These are phyloP conservation scores for Edhazardia aedis DNA, from an alignment of 371 early-diverging fungal genomes.

Conservation along the genomic window DNA sequence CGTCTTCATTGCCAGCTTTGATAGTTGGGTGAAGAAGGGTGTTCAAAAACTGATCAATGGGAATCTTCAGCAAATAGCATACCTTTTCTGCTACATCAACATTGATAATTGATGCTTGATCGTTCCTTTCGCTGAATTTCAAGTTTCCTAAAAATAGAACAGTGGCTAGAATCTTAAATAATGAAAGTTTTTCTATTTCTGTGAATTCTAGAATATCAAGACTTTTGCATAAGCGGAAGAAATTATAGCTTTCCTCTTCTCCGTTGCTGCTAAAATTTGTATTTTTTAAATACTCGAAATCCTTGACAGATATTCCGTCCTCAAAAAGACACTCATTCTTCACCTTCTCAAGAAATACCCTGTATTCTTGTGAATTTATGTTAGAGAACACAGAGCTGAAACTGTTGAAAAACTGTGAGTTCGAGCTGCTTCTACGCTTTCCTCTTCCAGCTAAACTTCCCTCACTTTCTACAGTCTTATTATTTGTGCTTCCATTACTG, in stretches of 20 bases:
- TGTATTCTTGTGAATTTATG: too few relatives aligned
- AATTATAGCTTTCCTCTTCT: not conserved
- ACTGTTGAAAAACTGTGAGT: constrained; percentile 19
- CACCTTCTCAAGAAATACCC: constrained; percentile 11
- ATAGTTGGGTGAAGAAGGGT: constrained; percentile 65
- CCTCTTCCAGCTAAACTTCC: too few relatives aligned
- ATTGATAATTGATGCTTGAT: constrained; percentile 63
- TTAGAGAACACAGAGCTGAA: constrained; percentile 48
- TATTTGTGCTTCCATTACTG: not conserved
- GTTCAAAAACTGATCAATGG: constrained; percentile 60
- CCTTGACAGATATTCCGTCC: not conserved
- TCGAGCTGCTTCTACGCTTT: not conserved
- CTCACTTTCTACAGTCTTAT: too few relatives aligned
- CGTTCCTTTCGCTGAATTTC: constrained; percentile 54
- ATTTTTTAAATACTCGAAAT: not conserved
- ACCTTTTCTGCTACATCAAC: constrained; percentile 57
- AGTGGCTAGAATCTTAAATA: constrained; percentile 65
- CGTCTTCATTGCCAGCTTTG: constrained; percentile 84
- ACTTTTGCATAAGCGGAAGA: constrained; percentile 49
- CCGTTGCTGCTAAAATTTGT: not conserved
- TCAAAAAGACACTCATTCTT: not conserved
- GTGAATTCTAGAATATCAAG: constrained; percentile 63
- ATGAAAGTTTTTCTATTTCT: constrained; percentile 54
- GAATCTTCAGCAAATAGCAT: constrained; percentile 75
- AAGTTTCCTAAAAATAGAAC: constrained; percentile 88